These are phyloP conservation scores for Macrolepiota albuminosa DNA, from an alignment of 768 basidiomycete genomes.

Conservation along the genomic window DNA sequence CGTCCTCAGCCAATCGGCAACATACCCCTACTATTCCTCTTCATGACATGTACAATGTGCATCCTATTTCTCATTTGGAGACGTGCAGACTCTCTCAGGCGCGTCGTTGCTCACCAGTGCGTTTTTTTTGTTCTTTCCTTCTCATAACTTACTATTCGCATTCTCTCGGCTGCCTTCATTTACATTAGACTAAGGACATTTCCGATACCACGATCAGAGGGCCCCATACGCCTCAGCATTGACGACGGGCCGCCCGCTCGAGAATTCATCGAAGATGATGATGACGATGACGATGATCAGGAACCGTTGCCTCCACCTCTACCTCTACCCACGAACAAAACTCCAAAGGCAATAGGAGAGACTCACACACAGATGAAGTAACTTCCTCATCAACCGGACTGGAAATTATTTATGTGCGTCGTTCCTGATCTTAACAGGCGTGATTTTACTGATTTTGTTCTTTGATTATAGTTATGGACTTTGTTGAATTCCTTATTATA, in stretches of 20 bases:
- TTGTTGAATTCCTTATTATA: neutral
- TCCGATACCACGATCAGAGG: slow-evolving; percentile 45
- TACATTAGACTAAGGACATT: slow-evolving; percentile 47
- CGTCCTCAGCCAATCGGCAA: slow-evolving; percentile 65
- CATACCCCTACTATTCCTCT: slow-evolving; percentile 46
- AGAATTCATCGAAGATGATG: slow-evolving; percentile 43
- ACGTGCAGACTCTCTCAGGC: slow-evolving; percentile 47
- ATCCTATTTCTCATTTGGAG: slow-evolving; percentile 61
- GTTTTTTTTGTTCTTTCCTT: slow-evolving; percentile 17
- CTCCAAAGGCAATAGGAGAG: neutral
- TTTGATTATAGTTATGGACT: neutral
- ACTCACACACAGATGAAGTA: neutral
- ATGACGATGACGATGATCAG: slow-evolving; percentile 42
- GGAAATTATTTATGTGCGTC: neutral
- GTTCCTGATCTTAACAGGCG: neutral
- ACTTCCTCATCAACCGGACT: neutral
- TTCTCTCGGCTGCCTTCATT: neutral
- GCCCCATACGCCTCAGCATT: slow-evolving; percentile 60
- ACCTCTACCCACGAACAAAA: neutral
- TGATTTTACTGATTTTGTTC: neutral
- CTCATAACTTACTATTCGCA: neutral
- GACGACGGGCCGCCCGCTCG: slow-evolving; percentile 71
- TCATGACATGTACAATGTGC: slow-evolving; percentile 55
- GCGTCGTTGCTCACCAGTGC: slow-evolving; percentile 60
- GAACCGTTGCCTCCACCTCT: slow-evolving; percentile 17